Base-by-base conservation (phyloP, 805 yeast species). In the Komagataella kurtzmanii region DNA sequence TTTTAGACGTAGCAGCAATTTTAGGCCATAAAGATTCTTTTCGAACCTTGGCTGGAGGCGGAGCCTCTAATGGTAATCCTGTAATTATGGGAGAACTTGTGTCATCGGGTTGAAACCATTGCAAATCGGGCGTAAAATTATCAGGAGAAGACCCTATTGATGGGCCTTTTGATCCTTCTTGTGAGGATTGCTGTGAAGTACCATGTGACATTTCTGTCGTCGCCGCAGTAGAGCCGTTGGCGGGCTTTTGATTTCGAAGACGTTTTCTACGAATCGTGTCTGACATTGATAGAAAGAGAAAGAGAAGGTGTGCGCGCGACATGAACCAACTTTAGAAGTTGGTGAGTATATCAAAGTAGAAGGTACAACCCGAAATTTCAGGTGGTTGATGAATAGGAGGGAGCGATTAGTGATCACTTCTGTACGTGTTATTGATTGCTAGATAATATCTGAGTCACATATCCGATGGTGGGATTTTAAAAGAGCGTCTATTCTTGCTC, bases 21-120 rank as follows among this genome's bases (percentile, higher is more conserved):
- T 63, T 57, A 24, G 79, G 74, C 79, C 84, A 75, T 49, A 75
- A 63, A 17, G 80, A 69, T 48, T 79, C 85, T 55, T 74, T 78
- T 59, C 75, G 78, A 44, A 77, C 67, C 58, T 77, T 82, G 3
- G 71, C 65, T 17, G 79, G 76, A 7, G 96, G 96, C 5, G 74
- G 72, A n/a, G 77, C 72, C 56, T 80, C 87, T 51, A 88, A 65
- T 3, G 93, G 84, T 45, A 80, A 71, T 2, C 97, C 96, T 0
- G 91, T 83, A 44, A 79, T 79, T 7, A 21, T 24, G 47, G 30
- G 47, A 45, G 40, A 30, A 30, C 40, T 30, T 30, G 40, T 30
- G 14, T 30, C 40, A 30, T 30, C 40, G 40, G 40, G 40, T 30
- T 10, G 40, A 14, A 30, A 30, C 40, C 40, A 30, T 10, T 30